Percentiles rank a stretch among this genome's conserved stretches.
These are phyloP conservation scores for Fraxinus excelsior DNA, from an alignment of 257 asterid species.

Conservation along the genomic window DNA sequence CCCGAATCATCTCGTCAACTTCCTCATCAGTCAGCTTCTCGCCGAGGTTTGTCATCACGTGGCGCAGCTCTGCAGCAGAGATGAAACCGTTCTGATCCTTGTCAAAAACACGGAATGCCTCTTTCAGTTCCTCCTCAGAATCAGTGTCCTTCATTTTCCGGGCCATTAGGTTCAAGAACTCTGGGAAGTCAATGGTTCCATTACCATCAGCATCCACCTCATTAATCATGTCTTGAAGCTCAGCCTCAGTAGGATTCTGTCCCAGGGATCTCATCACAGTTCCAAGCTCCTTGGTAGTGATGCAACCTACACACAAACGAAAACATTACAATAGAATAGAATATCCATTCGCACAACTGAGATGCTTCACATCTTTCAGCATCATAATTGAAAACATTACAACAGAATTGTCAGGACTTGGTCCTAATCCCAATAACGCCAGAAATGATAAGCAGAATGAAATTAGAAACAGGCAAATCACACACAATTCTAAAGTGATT, in stretches of 20 bases:
- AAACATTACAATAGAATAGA: no score
- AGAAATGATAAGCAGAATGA: background rate
- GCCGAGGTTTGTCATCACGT: constrained; percentile 40
- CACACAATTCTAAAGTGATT: background rate
- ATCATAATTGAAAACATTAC: background rate
- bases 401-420: background rate
- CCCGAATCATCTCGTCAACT: constrained; percentile 39
- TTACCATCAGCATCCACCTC: constrained; percentile 42
- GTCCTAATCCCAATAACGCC: no score
- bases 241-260: constrained; percentile 38
- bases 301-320: constrained; percentile 27
- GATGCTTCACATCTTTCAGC: background rate
- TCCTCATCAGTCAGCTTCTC: constrained; percentile 40
- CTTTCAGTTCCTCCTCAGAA: constrained; percentile 38
- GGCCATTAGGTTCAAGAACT: constrained; percentile 38
- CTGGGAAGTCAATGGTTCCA: constrained; percentile 40
- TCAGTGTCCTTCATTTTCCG: constrained; percentile 37
- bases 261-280: constrained; percentile 40
- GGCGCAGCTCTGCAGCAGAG: constrained; percentile 40
- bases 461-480: background rate
- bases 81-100: constrained; percentile 41
- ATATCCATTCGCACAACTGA: background rate
- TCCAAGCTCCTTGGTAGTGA: constrained; percentile 40
- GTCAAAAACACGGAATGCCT: constrained; percentile 39
- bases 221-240: constrained; percentile 39